phyloP scores from a whole-genome alignment of 305 asterid species.

The Fraxinus greggii region DNA sequence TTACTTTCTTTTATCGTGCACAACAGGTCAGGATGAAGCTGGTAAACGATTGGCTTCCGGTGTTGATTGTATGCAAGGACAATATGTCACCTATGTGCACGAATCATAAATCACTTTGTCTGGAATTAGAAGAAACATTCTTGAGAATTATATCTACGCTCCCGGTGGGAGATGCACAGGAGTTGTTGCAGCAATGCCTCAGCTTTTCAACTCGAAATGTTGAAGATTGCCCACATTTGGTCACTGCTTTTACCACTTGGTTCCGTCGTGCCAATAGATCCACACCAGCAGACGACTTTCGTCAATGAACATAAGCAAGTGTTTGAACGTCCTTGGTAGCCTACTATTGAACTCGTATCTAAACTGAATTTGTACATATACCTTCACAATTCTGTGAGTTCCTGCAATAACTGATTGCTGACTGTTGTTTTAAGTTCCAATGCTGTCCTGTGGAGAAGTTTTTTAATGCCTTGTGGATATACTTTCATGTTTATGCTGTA shows the following conservation, averaged over 20 bases:
- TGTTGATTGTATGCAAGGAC: conserved; percentile 75
- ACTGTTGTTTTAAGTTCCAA: neutral
- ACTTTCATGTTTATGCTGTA: neutral
- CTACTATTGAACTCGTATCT: neutral
- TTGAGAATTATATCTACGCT: conserved; percentile 84
- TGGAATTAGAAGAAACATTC: conserved; percentile 78
- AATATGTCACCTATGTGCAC: conserved; percentile 48
- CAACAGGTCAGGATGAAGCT: conserved; percentile 80
- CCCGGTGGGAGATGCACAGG: conserved; percentile 66
- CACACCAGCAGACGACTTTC: conserved; percentile 20
- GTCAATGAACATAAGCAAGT: neutral
- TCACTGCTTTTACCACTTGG: conserved; percentile 86
- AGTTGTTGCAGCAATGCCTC: conserved; percentile 77
- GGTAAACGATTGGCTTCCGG: conserved; percentile 89
- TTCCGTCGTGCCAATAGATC: conserved; percentile 77
- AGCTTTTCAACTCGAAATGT: conserved; percentile 85
- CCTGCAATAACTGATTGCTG: neutral
- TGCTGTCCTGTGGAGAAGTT: neutral
- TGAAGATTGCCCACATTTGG: conserved; percentile 85
- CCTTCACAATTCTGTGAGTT: neutral
- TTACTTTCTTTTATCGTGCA: neutral
- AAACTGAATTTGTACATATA: neutral
- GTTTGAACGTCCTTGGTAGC: neutral
- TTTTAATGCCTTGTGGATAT: neutral
- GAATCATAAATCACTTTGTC: conserved; percentile 45